Conservation (phyloP, 2,329 filamentous ascomycete genomes). For the Hymenoscyphus linearis region DNA sequence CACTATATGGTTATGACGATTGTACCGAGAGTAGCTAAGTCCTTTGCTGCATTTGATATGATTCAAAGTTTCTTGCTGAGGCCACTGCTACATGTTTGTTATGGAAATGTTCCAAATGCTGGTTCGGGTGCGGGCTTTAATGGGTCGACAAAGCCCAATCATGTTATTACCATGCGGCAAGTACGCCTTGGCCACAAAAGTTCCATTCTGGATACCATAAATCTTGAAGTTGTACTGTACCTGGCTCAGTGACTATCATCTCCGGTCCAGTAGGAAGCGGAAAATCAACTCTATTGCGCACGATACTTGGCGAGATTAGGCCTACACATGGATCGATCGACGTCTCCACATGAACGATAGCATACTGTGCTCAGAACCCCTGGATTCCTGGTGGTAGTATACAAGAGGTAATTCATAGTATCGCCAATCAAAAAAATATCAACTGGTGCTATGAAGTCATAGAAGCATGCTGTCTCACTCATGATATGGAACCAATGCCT, state of each 20-base stretch:
- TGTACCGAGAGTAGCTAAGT: conserved; percentile 13
- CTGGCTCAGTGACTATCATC: conserved; percentile 13
- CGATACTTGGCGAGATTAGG: conserved; percentile 30
- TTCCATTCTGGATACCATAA: conserved; percentile 13
- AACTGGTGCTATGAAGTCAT: conserved; percentile 33
- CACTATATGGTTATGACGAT: conserved; percentile 23
- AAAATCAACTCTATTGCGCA: conserved; percentile 29
- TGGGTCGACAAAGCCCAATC: neutral
- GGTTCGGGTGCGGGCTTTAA: neutral
- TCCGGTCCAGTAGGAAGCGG: conserved; percentile 30
- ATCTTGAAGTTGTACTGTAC: conserved; percentile 12
- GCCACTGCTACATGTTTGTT: neutral
- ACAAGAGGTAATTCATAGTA: conserved; percentile 30
- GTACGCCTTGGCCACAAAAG: conserved; percentile 6
- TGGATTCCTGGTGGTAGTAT: conserved; percentile 36
- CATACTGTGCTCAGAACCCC: conserved; percentile 35
- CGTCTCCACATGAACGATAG: conserved; percentile 28
- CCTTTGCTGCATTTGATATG: conserved; percentile 19
- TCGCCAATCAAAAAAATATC: conserved; percentile 10
- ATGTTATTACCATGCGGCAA: conserved; percentile 7
- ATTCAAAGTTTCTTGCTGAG: conserved; percentile 24
- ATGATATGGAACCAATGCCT: conserved; percentile 29
- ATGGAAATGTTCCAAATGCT: conserved; percentile 1
- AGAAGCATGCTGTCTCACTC: conserved; percentile 20
- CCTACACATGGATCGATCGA: conserved; percentile 25